Conservation (phyloP, 352 stramenopile genomes). For the Phytophthora cactorum region DNA sequence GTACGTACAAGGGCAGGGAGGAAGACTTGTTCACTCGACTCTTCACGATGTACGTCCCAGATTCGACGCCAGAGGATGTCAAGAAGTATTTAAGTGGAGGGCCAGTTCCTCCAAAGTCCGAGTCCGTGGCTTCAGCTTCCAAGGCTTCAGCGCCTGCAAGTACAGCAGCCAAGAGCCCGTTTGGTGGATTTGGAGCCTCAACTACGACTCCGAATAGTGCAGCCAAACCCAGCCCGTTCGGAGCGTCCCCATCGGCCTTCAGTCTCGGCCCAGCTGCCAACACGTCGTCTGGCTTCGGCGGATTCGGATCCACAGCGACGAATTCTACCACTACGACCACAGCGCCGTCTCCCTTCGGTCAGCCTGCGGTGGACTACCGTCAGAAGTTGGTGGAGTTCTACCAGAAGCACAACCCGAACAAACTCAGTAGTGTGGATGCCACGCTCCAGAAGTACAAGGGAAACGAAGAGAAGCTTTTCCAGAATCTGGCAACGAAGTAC, state of each 20-base stretch:
- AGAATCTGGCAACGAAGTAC: constrained; percentile 78
- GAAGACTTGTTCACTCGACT: constrained; percentile 64
- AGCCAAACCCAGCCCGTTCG: constrained; percentile 30
- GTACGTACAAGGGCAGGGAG: constrained; percentile 63
- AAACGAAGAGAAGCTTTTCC: constrained; percentile 81
- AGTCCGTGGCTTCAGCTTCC: constrained; percentile 8
- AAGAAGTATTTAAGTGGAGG: constrained; percentile 69
- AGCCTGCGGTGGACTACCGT: constrained; percentile 56
- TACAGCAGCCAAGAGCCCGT: constrained; percentile 26
- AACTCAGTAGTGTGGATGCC: constrained; percentile 86
- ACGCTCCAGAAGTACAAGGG: constrained; percentile 92
- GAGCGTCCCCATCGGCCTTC: constrained; percentile 30
- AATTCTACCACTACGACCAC: constrained; percentile 23
- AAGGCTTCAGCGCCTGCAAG: constrained; percentile 25
- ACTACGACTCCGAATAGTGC: constrained; percentile 22
- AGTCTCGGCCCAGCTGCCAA: constrained; percentile 32
- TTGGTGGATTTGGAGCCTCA: constrained; percentile 26
- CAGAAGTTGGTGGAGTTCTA: constrained; percentile 91
- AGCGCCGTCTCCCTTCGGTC: constrained; percentile 46
- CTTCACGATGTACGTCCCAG: constrained; percentile 66
- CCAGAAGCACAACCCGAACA: constrained; percentile 90
- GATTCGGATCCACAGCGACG: constrained; percentile 24
- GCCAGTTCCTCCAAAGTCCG: constrained; percentile 51
- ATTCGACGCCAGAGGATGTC: constrained; percentile 61
- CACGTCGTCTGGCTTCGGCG: constrained; percentile 35